phyloP scores from a whole-genome alignment of 73 alveolate genomes.

The Stentor roeselii region DNA sequence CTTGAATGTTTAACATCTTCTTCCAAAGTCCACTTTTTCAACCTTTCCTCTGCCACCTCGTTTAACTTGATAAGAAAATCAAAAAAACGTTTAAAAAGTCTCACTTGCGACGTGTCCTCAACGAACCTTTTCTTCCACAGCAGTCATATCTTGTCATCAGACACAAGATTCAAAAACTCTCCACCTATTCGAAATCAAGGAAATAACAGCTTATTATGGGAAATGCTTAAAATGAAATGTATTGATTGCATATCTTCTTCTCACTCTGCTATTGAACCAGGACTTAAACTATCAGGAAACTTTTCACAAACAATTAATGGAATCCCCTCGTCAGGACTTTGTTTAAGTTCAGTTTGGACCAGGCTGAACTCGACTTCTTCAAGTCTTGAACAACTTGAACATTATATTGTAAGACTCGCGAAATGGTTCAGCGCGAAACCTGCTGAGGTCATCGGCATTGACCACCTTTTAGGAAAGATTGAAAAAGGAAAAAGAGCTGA shows the following conservation, averaged over 20 bases:
- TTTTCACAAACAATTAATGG: neutral
- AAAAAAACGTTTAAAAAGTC: neutral
- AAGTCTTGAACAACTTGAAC: neutral
- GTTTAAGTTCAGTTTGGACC: neutral
- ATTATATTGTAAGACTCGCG: constrained; percentile 26
- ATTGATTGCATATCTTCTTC: constrained; percentile 3
- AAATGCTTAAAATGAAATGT: constrained; percentile 11
- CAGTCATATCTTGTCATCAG: neutral
- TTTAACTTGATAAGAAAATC: neutral
- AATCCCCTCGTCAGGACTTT: neutral
- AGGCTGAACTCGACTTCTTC: neutral
- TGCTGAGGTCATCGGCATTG: neutral
- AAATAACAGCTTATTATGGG: constrained; percentile 14
- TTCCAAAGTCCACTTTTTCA: neutral
- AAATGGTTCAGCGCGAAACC: constrained; percentile 9
- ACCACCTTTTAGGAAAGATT: neutral
- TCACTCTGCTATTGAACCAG: neutral
- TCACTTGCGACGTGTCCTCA: neutral
- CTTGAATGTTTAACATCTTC: neutral
- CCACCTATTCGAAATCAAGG: constrained; percentile 5
- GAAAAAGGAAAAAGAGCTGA: constrained; percentile 23
- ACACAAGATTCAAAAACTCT: constrained; percentile 10
- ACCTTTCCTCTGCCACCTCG: constrained; percentile 12
- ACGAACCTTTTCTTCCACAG: neutral
- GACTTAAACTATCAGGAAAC: neutral